Base-by-base conservation (phyloP, 495 filamentous ascomycete species). In the Tuber umbilicatum region DNA sequence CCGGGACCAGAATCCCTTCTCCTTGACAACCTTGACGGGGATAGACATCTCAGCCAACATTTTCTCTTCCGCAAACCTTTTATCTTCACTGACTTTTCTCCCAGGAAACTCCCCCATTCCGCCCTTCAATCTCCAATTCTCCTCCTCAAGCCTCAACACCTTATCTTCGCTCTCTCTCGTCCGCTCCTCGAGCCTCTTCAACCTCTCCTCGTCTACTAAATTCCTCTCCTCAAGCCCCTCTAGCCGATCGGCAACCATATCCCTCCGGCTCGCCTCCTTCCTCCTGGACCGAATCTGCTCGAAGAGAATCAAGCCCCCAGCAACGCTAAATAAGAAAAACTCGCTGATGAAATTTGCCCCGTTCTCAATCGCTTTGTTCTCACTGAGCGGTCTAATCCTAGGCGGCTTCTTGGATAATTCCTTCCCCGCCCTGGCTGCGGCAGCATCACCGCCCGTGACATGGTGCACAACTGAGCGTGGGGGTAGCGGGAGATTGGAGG, bases 321-420 rank as follows among this genome's bases (percentile, higher is more conserved):
- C 96, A 21, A 98, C 93, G 6, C 89, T 72, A 73, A 98, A 91
- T 42, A 99, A 88, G 82, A 99, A 99, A 1, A 88, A 85, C 79
- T 99, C 95, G 64, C 93, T 93, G 70, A 96, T 90, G 71, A 99
- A 97, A 74, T 96, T 97, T 16, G 95, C 96, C 39, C 97, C 97
- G 10, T 94, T 88, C 82, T 99, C 95, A 40, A 99, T 97, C 7
- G 95, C 95, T 81, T 98, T 97, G 21, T 89, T 88, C 80, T 99
- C 96, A 43, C 92, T 91, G 2, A 99, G 86, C 1, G 96, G 91
- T 72, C 94, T 86, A 39, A 92, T 91, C 41, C 87, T 86, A 19
- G 88, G 86, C 77, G 72, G 71, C 45, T 47, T 70, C 38, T 68
- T 47, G n/a, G 55, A 64, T 31, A 64, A 12, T 31, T 64, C 55